Conservation (phyloP, 139 green algal species). For the Chlorella vulgaris region DNA sequence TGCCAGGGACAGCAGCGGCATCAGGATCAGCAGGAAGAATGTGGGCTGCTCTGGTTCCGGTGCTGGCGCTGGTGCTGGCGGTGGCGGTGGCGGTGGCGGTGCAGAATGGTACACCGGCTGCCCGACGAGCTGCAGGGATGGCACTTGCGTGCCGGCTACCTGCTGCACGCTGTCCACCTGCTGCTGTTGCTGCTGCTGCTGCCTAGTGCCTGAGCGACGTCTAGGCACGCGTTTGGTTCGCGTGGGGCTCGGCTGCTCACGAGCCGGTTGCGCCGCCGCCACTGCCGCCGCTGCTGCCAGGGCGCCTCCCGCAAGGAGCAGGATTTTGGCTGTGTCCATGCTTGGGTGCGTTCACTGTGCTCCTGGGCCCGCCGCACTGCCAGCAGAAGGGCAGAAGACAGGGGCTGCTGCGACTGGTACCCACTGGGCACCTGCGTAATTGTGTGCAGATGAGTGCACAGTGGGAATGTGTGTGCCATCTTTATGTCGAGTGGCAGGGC, state of each 20-base stretch:
- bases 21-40: not conserved
- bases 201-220: not conserved
- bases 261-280: not conserved
- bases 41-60: not conserved
- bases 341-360: not conserved
- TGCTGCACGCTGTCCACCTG: no score
- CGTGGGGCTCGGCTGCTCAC: not conserved
- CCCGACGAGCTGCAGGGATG: no score
- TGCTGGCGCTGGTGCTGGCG: not conserved
- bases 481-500: no score
- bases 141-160: no score
- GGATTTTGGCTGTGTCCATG: not conserved
- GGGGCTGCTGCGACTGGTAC: no score
- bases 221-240: not conserved
- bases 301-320: not conserved
- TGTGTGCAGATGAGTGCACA: no score
- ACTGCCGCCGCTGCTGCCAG: not conserved
- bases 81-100: no score
- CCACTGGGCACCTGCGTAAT: no score
- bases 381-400: not conserved
- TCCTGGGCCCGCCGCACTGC: no score
- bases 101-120: no score
- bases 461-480: no score
- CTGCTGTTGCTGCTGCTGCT: not conserved
- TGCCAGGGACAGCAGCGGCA: not conserved